Evolutionary conservation across 2,329 filamentous ascomycete genomes (phyloP), one percentile per base, ranked within the genome.

Genomic region (Epichloe scottii): DNA sequence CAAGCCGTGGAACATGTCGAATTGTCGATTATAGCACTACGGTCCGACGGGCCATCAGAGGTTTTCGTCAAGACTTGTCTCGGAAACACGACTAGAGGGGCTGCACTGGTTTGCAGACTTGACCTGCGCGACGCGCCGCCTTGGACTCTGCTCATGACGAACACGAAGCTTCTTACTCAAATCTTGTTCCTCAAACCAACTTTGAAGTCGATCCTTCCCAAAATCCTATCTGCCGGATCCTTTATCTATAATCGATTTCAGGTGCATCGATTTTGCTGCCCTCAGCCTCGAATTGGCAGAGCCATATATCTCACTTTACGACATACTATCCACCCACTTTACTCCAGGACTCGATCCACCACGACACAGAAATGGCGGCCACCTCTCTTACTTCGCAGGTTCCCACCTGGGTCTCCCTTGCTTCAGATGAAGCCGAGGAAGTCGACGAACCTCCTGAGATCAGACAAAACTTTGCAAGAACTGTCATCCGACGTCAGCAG

Each of bases 371-470:
- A 50, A 68, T 66, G 65, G 61, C 57, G 33, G 57, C 53, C 35
- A 51, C 54, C 19, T 49, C 56, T 34, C 49, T 50, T 34, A 56
- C 57, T 50, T 62, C 59, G 56, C 60, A 56, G 57, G 59, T 56
- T 49, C 64, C 57, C 50, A 57, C 57, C 43, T 69, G 67, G 66
- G 59, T 58, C 37, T 66, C 68, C 23, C 61, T 61, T 44, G 58
- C 67, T 17, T 72, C 77, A 56, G 77, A 80, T 53, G 89, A 95
- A 51, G 66, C 82, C 58, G 71, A 85, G 57, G 91, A 96, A 61
- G 76, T 83, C 48, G 91, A 97, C 67, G 91, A 97, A 68, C 90
- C 90, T 47, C 89, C 90, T 60, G 90, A 96, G 69, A 62, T 66
- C 53, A 42, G 53, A 61, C 57, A 60, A 49, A 58, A 70, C 63